These are phyloP conservation scores for Avicennia marina DNA, from an alignment of 257 asterid genomes.

Conservation along the genomic window DNA sequence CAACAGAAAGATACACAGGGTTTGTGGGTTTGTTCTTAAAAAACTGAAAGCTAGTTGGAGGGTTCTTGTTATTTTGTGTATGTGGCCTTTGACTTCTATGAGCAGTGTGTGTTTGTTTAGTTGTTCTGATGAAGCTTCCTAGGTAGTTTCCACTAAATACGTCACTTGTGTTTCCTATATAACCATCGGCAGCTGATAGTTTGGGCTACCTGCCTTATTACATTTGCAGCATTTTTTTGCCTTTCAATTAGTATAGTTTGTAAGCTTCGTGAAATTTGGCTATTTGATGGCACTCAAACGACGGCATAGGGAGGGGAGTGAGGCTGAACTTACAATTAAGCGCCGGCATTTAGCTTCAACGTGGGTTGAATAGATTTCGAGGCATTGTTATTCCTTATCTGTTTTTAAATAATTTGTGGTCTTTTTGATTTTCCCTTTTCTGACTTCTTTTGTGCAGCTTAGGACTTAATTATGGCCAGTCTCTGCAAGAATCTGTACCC, in stretches of 20 bases:
- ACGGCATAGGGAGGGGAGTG: constrained; percentile 35
- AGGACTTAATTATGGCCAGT: constrained; percentile 32
- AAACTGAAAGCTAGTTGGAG: constrained; percentile 10
- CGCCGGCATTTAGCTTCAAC: constrained; percentile 26
- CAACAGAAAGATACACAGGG: constrained; percentile 26
- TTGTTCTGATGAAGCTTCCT: constrained; percentile 45
- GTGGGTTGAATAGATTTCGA: constrained; percentile 20
- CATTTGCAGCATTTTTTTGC: neutral
- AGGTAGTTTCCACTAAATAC: constrained; percentile 36
- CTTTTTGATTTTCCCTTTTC: constrained; percentile 12
- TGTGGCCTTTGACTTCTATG: constrained; percentile 45
- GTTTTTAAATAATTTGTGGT: neutral
- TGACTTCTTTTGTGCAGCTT: constrained; percentile 39
- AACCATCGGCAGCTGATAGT: constrained; percentile 26
- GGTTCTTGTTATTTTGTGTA: constrained; percentile 19
- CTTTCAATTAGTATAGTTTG: neutral
- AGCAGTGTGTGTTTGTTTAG: constrained; percentile 26
- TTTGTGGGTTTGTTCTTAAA: constrained; percentile 23
- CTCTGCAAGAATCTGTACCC: constrained; percentile 36
- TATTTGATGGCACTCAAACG: constrained; percentile 68
- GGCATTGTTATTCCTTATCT: neutral
- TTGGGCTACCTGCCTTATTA: constrained; percentile 21
- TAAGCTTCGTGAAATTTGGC: constrained; percentile 15
- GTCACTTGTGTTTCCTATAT: constrained; percentile 10
- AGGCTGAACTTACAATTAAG: constrained; percentile 46